Conservation (phyloP, 306 rosid species). For the Quercus suber region DNA sequence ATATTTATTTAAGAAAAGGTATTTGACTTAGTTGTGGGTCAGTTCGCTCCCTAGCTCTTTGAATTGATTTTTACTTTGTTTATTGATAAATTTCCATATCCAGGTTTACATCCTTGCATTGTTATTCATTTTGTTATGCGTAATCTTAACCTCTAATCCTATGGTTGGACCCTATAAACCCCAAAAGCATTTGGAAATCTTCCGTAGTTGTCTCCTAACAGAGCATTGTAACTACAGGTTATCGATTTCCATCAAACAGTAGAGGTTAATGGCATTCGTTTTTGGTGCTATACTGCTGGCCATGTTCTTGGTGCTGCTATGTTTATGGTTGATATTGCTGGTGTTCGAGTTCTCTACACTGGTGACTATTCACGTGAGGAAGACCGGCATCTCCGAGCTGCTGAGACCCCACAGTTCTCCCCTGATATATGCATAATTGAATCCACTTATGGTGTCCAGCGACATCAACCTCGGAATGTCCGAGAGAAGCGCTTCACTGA, state of each 20-base stretch:
- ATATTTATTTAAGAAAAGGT: background rate
- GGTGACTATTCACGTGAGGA: conserved; percentile 99
- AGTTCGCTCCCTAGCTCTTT: background rate
- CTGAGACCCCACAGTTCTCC: conserved; percentile 91
- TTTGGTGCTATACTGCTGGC: conserved; percentile 99
- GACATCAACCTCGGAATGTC: conserved; percentile 84
- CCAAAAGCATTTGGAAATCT: background rate
- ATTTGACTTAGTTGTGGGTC: background rate
- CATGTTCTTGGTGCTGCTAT: conserved; percentile 99
- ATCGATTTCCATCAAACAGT: conserved; percentile 96
- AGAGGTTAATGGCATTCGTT: conserved; percentile 86
- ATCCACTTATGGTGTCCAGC: conserved; percentile 93
- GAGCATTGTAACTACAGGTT: conserved; percentile 52
- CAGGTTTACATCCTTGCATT: background rate
- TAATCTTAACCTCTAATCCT: background rate
- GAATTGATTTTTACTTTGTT: background rate
- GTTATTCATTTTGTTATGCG: background rate
- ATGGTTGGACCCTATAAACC: background rate
- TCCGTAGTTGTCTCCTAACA: conserved; percentile 12
- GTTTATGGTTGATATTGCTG: conserved; percentile 98
- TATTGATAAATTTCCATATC: background rate
- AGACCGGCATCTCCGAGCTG: conserved; percentile 94
- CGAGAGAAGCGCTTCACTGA: conserved; percentile 92
- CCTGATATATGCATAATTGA: conserved; percentile 96
- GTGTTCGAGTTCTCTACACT: conserved; percentile 90